Percentiles rank a stretch among this genome's conserved stretches.
phyloP scores from a whole-genome alignment of 148 eudicot species.

The Fagopyrum homotropicum region DNA sequence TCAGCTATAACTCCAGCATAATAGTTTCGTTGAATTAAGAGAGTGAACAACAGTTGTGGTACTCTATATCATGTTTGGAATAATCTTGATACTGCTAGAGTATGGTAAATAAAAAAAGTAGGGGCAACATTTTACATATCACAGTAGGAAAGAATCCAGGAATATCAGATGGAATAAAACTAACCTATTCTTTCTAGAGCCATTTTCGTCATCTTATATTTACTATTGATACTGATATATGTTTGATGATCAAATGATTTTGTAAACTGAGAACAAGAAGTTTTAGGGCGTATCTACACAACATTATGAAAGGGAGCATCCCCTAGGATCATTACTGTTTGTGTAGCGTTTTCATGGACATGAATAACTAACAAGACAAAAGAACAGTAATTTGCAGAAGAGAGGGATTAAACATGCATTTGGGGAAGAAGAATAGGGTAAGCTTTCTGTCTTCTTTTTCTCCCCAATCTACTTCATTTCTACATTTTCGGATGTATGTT shows the following conservation, averaged over 20 bases:
- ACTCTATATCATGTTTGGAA: neutral
- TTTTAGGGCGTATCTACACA: neutral
- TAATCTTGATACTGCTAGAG: neutral
- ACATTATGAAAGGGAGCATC: too few species aligned
- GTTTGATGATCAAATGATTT: neutral
- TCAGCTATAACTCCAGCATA: neutral
- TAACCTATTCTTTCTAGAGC: too few species aligned
- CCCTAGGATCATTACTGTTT: too few species aligned
- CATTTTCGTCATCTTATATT: too few species aligned
- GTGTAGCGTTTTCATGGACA: too few species aligned
- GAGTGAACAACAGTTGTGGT: neutral
- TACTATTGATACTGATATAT: neutral
- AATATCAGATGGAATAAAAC: neutral
- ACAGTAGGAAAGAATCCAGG: neutral
- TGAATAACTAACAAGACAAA: too few species aligned
- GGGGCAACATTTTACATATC: neutral
- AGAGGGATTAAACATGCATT: conserved; percentile 14
- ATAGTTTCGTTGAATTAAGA: neutral
- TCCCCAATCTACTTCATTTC: neutral
- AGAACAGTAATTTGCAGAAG: too few species aligned
- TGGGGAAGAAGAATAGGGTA: conserved; percentile 81
- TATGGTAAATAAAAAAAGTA: neutral
- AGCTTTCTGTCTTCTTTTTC: conserved; percentile 8
- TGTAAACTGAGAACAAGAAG: neutral
- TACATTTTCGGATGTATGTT: neutral